Evolutionary conservation across 805 yeast genomes (phyloP).

Genomic region (Martiniozyma abietophila): DNA sequence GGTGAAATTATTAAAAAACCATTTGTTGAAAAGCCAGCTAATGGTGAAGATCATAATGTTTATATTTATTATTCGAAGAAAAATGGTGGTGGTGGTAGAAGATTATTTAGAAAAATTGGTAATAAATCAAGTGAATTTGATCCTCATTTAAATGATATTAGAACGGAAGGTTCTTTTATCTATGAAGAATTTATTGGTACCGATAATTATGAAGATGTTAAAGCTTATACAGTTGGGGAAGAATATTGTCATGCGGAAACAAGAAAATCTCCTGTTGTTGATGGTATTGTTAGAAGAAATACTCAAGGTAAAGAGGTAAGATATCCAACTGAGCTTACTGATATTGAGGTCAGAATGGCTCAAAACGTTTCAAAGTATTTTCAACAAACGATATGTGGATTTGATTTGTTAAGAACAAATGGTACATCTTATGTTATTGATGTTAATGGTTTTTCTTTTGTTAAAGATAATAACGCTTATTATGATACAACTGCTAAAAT

Average conservation of each 20-base stretch:
- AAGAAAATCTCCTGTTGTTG: slow-evolving; percentile 97
- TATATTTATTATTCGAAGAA: slow-evolving; percentile 81
- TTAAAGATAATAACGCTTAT: slow-evolving; percentile 80
- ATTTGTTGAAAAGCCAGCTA: slow-evolving; percentile 96
- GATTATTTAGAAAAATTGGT: slow-evolving; percentile 90
- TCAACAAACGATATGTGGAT: slow-evolving; percentile 94
- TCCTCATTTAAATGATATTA: slow-evolving; percentile 59
- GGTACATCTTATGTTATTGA: slow-evolving; percentile 91
- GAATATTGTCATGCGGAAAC: slow-evolving; percentile 95
- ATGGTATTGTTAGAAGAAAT: slow-evolving; percentile 93
- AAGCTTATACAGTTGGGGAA: slow-evolving; percentile 94
- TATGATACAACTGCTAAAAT: slow-evolving; percentile 79
- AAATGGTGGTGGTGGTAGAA: slow-evolving; percentile 96
- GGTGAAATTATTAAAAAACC: slow-evolving; percentile 75
- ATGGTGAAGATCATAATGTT: slow-evolving; percentile 97
- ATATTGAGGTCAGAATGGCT: slow-evolving; percentile 76
- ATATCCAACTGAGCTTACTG: slow-evolving; percentile 70
- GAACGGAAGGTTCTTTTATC: slow-evolving; percentile 85
- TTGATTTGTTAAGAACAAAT: slow-evolving; percentile 82
- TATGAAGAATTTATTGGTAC: slow-evolving; percentile 97
- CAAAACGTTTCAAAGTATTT: slow-evolving; percentile 62
- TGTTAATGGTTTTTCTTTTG: slow-evolving; percentile 97
- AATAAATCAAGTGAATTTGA: slow-evolving; percentile 96
- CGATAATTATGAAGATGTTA: slow-evolving; percentile 96
- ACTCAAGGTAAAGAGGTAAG: slow-evolving; percentile 97